Evolutionary conservation across 192 early-diverging fungal genomes (phyloP).

Genomic region (Jimgerdemannia flammicorona): DNA sequence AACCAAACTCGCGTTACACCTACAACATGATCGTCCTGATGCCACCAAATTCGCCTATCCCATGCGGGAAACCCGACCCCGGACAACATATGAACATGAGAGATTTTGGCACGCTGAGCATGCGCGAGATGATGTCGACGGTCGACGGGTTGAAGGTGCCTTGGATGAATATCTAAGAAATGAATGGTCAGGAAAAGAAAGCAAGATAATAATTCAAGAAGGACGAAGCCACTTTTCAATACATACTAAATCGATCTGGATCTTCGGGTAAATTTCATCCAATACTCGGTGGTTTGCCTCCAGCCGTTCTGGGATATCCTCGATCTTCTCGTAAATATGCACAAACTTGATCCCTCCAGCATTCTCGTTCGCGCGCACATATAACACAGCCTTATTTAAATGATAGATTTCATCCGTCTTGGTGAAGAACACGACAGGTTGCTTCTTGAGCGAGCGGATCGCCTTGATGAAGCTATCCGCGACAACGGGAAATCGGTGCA

Average conservation of each 20-base stretch:
- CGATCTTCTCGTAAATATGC: constrained; percentile 39
- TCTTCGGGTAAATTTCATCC: constrained; percentile 49
- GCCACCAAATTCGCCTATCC: constrained; percentile 38
- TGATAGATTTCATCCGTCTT: constrained; percentile 54
- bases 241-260: constrained; percentile 36
- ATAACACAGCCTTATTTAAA: constrained; percentile 52
- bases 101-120: constrained; percentile 31
- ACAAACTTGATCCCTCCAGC: constrained; percentile 44
- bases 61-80: constrained; percentile 23
- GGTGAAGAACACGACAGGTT: constrained; percentile 51
- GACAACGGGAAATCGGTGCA: constrained; percentile 1
- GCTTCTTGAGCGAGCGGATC: constrained; percentile 31
- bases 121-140: constrained; percentile 34
- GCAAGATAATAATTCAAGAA: not conserved
- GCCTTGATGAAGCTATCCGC: constrained; percentile 16
- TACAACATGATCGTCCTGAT: constrained; percentile 44
- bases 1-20: not conserved
- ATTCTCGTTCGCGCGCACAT: constrained; percentile 44
- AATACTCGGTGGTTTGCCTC: constrained; percentile 51
- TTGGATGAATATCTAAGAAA: constrained; percentile 28
- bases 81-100: constrained; percentile 43
- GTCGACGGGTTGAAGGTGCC: constrained; percentile 36
- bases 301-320: constrained; percentile 45
- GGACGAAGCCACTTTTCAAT: constrained; percentile 4
- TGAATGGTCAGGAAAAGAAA: not conserved